A percentile compares a stretch with the other conserved stretches of the same genome.
Evolutionary conservation across 805 yeast species (phyloP).

Genomic region (Candida morakotiae): DNA sequence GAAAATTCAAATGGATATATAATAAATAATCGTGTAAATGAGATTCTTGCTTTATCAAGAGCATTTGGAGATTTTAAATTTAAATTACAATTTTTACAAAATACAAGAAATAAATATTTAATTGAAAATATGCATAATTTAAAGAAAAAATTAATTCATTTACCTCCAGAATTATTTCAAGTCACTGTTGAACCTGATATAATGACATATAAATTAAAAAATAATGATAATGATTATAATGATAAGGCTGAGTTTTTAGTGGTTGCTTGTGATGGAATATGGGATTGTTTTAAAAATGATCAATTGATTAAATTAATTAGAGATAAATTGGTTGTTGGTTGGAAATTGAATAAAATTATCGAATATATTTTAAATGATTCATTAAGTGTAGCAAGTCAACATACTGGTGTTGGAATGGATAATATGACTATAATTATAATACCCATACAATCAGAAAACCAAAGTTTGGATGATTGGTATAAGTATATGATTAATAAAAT

Average conservation of each 20-base stretch:
- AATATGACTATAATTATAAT: constrained; percentile 75
- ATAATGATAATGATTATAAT: constrained; percentile 34
- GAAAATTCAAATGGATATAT: constrained; percentile 39
- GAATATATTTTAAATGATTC: constrained; percentile 62
- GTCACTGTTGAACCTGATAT: constrained; percentile 43
- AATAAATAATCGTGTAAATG: constrained; percentile 36
- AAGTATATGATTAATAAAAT: constrained; percentile 42
- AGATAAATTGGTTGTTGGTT: constrained; percentile 53
- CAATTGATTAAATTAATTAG: constrained; percentile 53
- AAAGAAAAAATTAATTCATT: constrained; percentile 23
- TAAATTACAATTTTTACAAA: constrained; percentile 34
- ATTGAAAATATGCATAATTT: constrained; percentile 15
- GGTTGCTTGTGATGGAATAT: constrained; percentile 44
- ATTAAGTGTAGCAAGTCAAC: constrained; percentile 64
- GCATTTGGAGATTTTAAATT: constrained; percentile 44
- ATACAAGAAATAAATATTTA: constrained; percentile 27
- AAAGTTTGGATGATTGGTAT: constrained; percentile 56
- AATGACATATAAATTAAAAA: constrained; percentile 16
- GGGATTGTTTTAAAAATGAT: constrained; percentile 51
- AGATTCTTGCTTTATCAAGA: constrained; percentile 38
- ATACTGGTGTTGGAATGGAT: constrained; percentile 78
- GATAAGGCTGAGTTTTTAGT: constrained; percentile 33
- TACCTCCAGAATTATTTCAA: constrained; percentile 42
- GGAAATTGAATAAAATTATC: constrained; percentile 54
- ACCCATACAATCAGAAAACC: constrained; percentile 48